phyloP scores from a whole-genome alignment of 2,329 filamentous ascomycete species.

The Rhexocercosporidium sp. region DNA sequence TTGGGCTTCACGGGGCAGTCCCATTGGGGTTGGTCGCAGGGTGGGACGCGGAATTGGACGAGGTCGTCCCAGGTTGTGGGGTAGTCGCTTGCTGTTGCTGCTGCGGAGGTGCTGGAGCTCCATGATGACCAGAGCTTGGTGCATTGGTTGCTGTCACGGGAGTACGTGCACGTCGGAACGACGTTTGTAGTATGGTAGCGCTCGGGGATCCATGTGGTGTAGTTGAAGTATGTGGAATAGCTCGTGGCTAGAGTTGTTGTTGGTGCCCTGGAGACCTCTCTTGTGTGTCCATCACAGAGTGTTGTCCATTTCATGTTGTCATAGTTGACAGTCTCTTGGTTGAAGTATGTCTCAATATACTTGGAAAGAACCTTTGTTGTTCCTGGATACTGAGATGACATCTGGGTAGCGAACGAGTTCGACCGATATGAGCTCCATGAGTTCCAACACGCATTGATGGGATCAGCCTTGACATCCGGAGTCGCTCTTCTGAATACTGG shows the following conservation, averaged over 20 bases:
- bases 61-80: neutral
- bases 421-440: slow-evolving; percentile 1
- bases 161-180: slow-evolving; percentile 1
- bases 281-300: slow-evolving; percentile 1
- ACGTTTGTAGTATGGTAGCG: neutral
- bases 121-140: neutral
- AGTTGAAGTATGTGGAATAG: neutral
- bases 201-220: neutral
- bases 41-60: neutral
- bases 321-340: neutral
- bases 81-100: neutral
- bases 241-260: neutral
- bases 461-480: neutral
- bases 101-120: neutral
- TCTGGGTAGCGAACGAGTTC: neutral
- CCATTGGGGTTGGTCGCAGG: neutral
- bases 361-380: neutral
- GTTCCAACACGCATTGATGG: neutral
- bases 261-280: neutral
- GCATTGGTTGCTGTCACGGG: neutral
- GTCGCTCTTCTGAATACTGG: neutral
- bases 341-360: neutral
- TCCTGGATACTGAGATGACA: neutral
- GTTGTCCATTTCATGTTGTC: neutral
- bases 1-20: neutral